Evolutionary conservation across 164 flowering plant genomes (phyloP).

Genomic region (Litsea cubeba): DNA sequence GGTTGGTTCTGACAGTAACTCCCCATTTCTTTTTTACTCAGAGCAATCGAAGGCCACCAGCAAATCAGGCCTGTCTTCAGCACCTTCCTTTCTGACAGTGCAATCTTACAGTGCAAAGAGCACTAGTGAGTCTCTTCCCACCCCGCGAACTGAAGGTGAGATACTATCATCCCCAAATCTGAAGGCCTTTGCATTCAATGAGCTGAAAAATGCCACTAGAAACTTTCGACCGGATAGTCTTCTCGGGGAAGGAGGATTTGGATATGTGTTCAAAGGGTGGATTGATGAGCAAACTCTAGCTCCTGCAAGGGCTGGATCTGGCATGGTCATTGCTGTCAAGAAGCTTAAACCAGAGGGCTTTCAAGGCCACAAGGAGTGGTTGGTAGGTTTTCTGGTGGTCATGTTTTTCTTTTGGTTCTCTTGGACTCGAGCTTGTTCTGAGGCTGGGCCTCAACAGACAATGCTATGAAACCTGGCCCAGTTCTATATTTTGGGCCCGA

Average conservation of each 20-base stretch:
- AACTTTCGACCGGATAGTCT: constrained; percentile 82
- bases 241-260: constrained; percentile 91
- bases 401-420: background rate
- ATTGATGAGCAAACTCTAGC: constrained; percentile 63
- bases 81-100: constrained; percentile 30
- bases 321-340: constrained; percentile 79
- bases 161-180: constrained; percentile 58
- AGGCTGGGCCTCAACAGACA: background rate
- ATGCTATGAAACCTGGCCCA: too few relatives aligned
- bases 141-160: constrained; percentile 70
- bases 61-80: background rate
- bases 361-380: constrained; percentile 66
- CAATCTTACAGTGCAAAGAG: constrained; percentile 29
- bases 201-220: constrained; percentile 73
- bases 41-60: background rate
- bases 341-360: constrained; percentile 81
- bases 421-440: background rate
- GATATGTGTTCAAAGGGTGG: constrained; percentile 91
- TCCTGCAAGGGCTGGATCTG: constrained; percentile 67
- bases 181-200: constrained; percentile 63
- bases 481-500: too few relatives aligned
- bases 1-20: background rate
- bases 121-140: constrained; percentile 31
- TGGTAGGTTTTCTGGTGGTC: constrained; percentile 16
- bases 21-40: background rate